A percentile compares a stretch with the other conserved stretches of the same genome.
Evolutionary conservation across 2,329 filamentous ascomycete species (phyloP).

Genomic region (Phoma sp.): DNA sequence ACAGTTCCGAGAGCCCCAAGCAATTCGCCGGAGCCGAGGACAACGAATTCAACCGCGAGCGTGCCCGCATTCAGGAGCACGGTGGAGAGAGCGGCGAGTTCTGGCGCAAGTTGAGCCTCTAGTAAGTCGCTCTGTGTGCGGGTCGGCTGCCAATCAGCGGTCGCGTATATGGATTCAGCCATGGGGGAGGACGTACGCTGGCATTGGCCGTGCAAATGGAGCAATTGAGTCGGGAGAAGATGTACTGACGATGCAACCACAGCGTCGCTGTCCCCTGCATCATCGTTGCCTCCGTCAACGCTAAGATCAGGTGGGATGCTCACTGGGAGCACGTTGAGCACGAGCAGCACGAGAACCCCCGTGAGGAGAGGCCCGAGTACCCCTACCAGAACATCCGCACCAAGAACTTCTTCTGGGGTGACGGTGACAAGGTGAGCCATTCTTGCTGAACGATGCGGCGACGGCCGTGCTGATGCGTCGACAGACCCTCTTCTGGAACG

Average conservation of each 20-base stretch:
- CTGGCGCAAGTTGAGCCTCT: slow-evolving; percentile 95
- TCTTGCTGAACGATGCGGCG: background rate
- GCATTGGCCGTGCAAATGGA: slow-evolving; percentile 7
- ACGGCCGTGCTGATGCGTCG: background rate
- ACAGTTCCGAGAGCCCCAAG: slow-evolving; percentile 67
- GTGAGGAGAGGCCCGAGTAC: slow-evolving; percentile 92
- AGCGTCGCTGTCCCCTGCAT: slow-evolving; percentile 79
- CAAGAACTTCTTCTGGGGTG: slow-evolving; percentile 94
- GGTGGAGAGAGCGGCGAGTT: slow-evolving; percentile 83
- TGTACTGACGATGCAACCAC: slow-evolving; percentile 26
- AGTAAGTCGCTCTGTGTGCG: slow-evolving; percentile 65
- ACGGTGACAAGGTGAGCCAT: slow-evolving; percentile 84
- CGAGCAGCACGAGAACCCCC: slow-evolving; percentile 65
- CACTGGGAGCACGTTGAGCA: slow-evolving; percentile 97
- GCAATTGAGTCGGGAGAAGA: background rate
- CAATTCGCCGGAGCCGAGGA: slow-evolving; percentile 69
- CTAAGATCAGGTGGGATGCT: slow-evolving; percentile 89
- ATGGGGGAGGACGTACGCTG: background rate
- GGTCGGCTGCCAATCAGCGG: slow-evolving; percentile 12
- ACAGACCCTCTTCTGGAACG: slow-evolving; percentile 77
- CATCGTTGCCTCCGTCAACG: slow-evolving; percentile 76
- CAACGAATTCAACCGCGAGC: slow-evolving; percentile 93
- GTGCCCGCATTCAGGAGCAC: slow-evolving; percentile 88
- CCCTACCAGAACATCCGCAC: slow-evolving; percentile 96
- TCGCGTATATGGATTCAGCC: slow-evolving; percentile 6